Percentiles rank a stretch among this genome's conserved stretches.
phyloP scores from a whole-genome alignment of 176 grass and related monocot species.

The Saccharum officinarum region DNA sequence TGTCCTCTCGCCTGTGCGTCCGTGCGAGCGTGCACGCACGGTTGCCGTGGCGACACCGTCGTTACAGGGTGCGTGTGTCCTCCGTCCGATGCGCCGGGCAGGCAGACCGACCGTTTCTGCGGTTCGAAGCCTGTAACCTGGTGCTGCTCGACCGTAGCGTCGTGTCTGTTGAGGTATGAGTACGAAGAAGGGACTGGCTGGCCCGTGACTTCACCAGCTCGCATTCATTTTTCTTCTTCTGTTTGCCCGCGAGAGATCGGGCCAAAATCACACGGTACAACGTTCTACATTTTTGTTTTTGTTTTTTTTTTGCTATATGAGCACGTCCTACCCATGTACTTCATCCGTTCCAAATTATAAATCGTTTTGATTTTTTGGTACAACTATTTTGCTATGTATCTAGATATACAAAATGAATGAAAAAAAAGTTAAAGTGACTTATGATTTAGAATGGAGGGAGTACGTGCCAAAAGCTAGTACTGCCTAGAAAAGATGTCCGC shows the following conservation, averaged over 20 bases:
- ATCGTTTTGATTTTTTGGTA: too few relatives aligned
- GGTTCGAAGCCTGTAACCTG: not conserved
- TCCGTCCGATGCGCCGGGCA: constrained; percentile 38
- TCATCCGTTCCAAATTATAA: too few relatives aligned
- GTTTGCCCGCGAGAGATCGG: not conserved
- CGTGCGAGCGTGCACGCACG: constrained; percentile 9
- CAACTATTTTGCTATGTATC: too few relatives aligned
- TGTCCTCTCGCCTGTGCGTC: constrained; percentile 9
- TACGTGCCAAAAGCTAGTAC: not conserved
- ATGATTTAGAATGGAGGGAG: too few relatives aligned
- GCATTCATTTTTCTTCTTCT: not conserved
- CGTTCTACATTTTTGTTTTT: too few relatives aligned
- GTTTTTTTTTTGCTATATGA: too few relatives aligned
- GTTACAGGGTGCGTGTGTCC: not conserved
- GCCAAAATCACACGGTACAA: not conserved
- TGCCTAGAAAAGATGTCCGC: not conserved
- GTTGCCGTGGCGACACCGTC: constrained; percentile 55
- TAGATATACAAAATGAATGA: too few relatives aligned
- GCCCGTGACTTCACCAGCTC: constrained; percentile 23
- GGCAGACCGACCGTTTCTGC: constrained; percentile 29
- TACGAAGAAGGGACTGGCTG: not conserved
- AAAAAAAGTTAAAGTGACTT: too few relatives aligned
- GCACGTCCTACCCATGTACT: not conserved
- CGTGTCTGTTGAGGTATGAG: not conserved
- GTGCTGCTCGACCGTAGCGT: constrained; percentile 4